Base-by-base conservation (phyloP, 169 alveolate genomes). In the Eimeria acervulina region DNA sequence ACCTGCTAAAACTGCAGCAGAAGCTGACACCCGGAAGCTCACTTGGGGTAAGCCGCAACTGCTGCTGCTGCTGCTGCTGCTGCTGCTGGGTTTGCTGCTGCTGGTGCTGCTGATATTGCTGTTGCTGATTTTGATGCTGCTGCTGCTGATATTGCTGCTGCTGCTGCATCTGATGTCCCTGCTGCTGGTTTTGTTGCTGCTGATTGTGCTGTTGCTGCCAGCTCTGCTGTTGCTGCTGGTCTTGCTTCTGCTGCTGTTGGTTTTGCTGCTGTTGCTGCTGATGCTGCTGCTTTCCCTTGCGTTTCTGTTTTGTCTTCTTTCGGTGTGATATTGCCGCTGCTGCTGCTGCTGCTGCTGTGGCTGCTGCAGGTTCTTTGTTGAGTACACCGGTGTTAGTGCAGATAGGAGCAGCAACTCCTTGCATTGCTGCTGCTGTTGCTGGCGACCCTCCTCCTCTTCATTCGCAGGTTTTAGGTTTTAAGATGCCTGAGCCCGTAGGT, bases 311-410 rank as follows among this genome's bases (percentile, higher is more conserved):
- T 6, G 38, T 19, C 59, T 80, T 40, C 12, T 23, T 28, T 17
- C 19, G 31, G 40, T 5, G 19, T 47, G 55, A 5, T 42, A 12
- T 63, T 80, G 66, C 10, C n/a, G 92, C 70, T n/a, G 90, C 85
- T 74, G 90, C 90, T 80, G 90, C 68, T 80, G 90, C 66, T 80
- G 90, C 47, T 72, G 83, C 83, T 72, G 89, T 31, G 8, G 89
- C 66, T 78, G 66, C 17, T 78, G 89, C 89, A 78, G 89, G 89
- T 23, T 78, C 89, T 33, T 31, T 78, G 63, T 31, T 78, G 63
- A 78, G 89, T 55, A 78, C 89, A 8, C 89, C 89, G 6, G 59
- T 78, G 89, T 31, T 78, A 31, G 66, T 78, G 89, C 89, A 78
- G 89, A 78, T 78, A 36, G 89, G 89, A 19, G 89, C 89, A 40